A percentile compares a stretch with the other conserved stretches of the same genome.
Conservation (phyloP, 176 grass and related monocot species). For the Carex scoparia region DNA sequence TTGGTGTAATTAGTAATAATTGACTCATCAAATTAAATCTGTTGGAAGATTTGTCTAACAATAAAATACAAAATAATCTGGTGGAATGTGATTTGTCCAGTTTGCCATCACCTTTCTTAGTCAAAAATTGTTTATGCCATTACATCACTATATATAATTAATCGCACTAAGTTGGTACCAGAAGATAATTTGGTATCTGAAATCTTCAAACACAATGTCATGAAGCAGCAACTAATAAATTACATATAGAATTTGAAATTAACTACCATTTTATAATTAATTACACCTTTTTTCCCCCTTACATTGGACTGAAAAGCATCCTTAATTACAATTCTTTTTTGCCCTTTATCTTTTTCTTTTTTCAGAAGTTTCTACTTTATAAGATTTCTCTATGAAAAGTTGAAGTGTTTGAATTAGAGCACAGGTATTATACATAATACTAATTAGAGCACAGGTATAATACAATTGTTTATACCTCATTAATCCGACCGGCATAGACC, state of each 20-base stretch:
- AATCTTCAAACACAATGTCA: background rate
- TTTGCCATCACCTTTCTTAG: background rate
- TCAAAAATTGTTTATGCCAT: background rate
- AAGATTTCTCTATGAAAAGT: too few relatives aligned
- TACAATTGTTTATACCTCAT: constrained; percentile 31
- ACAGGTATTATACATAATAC: background rate
- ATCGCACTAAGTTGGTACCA: background rate
- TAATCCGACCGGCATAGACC: constrained; percentile 38
- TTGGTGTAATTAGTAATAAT: background rate
- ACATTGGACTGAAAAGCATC: background rate
- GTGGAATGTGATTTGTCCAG: background rate
- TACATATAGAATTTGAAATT: background rate
- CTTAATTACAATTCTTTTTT: background rate
- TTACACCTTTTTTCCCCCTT: background rate
- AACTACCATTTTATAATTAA: background rate
- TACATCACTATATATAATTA: background rate
- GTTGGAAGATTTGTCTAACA: background rate
- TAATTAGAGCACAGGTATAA: background rate
- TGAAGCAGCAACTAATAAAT: background rate
- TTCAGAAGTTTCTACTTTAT: too few relatives aligned
- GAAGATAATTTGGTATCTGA: background rate
- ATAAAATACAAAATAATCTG: background rate
- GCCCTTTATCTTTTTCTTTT: background rate
- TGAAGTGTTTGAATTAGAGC: background rate
- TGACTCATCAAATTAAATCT: background rate